Conservation (phyloP, 306 rosid genomes). For the Inga oerstediana region DNA sequence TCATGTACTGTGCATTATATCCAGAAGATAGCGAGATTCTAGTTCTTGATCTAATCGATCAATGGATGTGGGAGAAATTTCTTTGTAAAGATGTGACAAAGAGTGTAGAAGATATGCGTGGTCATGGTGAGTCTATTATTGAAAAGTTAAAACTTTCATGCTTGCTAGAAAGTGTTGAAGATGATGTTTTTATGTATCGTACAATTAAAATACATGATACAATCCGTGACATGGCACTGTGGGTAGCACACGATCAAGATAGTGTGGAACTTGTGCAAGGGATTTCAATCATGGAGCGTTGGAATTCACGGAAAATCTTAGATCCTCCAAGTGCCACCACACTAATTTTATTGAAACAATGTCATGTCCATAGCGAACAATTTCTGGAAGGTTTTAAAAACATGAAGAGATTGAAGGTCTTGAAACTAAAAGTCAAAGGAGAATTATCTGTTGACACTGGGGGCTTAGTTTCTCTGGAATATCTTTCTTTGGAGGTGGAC, state of each 20-base stretch:
- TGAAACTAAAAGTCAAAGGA: neutral
- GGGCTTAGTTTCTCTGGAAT: neutral
- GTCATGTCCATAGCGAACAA: no score
- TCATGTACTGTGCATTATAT: neutral
- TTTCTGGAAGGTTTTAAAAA: neutral
- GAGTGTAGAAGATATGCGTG: neutral
- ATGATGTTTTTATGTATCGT: neutral
- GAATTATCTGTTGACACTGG: neutral
- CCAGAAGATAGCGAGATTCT: neutral
- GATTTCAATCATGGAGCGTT: neutral
- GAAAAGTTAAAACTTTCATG: neutral
- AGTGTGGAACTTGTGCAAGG: neutral
- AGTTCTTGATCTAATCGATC: neutral
- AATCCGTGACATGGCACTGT: constrained; percentile 18
- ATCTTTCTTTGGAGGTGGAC: neutral
- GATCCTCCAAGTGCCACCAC: neutral
- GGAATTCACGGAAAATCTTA: neutral
- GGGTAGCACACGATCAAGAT: neutral
- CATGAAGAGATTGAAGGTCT: neutral
- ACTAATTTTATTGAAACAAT: neutral
- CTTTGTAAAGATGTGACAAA: neutral
- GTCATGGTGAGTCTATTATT: neutral
- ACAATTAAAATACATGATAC: neutral
- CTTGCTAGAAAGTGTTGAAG: neutral
- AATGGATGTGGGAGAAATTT: neutral